Evolutionary conservation across 805 yeast species (phyloP), one percentile per base, ranked within the genome.

Genomic region (Myxozyma monticola): DNA sequence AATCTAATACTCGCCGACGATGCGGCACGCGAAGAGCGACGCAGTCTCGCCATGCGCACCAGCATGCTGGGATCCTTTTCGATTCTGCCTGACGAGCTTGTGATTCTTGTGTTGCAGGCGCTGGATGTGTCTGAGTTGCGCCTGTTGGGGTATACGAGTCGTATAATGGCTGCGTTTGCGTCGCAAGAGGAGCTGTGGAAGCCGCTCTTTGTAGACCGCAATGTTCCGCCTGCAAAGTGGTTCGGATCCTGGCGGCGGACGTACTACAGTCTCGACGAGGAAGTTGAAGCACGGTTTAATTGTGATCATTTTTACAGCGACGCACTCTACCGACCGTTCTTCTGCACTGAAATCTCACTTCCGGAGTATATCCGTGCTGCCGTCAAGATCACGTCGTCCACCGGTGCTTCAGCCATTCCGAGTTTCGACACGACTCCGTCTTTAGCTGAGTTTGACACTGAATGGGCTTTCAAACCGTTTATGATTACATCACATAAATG

Each of bases 101-200:
- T 88, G 1, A 63, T 82, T 67, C 72, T 74, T 4, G 65, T 85
- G 1, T 53, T 87, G 2, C 69, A 76, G 1, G 74, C 69, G 44
- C 56, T 89, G 18, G 71, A 72, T 31, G 71, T 78, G 0, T 46
- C 56, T 0, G 80, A 83, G 34, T 67, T 89, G 45, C 62, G 74
- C 47, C 70, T 68, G 25, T 61, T 88, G 24, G 75, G 84, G 35
- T 79, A 76, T 45, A 68, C 81, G 1, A 86, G 95, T 2, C 76
- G 84, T 51, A 74, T 82, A 4, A 67, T 84, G 62, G 87, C 83
- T 66, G 95, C 91, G 0, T 85, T 78, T 63, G 62, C 81, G 10
- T 81, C 80, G 62, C 84, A 81, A 62, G 96, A 88, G 57, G 96
- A 88, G 43, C 59, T 85, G 21, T 89, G 96, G 96, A 84, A 84